These are phyloP conservation scores for Podochytrium sp. DNA, from an alignment of 192 early-diverging fungal genomes.

Conservation along the genomic window DNA sequence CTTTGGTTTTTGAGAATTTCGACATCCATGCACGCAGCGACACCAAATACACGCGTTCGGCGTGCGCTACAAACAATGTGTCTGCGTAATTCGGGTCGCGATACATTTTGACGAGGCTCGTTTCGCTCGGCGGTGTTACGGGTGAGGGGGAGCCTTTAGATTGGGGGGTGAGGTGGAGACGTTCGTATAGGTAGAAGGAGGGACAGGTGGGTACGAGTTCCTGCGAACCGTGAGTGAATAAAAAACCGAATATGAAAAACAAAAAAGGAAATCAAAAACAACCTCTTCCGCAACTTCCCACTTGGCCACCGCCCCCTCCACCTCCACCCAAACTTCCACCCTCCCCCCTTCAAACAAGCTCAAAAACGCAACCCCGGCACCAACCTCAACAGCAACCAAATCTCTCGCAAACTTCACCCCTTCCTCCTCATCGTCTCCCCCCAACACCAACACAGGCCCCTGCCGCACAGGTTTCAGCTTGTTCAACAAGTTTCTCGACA, in stretches of 20 bases:
- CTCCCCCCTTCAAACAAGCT: background rate
- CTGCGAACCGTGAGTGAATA: no score
- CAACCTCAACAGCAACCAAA: background rate
- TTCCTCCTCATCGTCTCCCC: background rate
- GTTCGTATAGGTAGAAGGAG: constrained; percentile 6
- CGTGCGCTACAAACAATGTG: constrained; percentile 3
- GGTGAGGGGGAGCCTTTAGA: background rate
- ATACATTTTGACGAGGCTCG: background rate
- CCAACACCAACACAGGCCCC: constrained; percentile 5
- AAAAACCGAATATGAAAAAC: no score
- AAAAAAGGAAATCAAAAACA: background rate
- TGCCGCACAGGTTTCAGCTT: constrained; percentile 5
- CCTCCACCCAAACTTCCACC: constrained; percentile 4
- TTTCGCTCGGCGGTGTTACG: background rate
- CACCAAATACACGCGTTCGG: background rate
- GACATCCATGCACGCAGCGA: constrained; percentile 13
- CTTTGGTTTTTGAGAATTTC: background rate
- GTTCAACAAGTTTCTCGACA: background rate
- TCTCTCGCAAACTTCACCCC: constrained; percentile 1
- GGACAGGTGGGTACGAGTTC: background rate
- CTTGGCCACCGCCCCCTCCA: background rate
- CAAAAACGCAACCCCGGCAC: background rate
- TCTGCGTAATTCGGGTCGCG: constrained; percentile 20
- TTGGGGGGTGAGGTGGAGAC: no score
- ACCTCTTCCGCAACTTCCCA: constrained; percentile 20